These are phyloP conservation scores for Daldinia concentrica DNA, from an alignment of 495 filamentous ascomycete genomes.

Conservation along the genomic window DNA sequence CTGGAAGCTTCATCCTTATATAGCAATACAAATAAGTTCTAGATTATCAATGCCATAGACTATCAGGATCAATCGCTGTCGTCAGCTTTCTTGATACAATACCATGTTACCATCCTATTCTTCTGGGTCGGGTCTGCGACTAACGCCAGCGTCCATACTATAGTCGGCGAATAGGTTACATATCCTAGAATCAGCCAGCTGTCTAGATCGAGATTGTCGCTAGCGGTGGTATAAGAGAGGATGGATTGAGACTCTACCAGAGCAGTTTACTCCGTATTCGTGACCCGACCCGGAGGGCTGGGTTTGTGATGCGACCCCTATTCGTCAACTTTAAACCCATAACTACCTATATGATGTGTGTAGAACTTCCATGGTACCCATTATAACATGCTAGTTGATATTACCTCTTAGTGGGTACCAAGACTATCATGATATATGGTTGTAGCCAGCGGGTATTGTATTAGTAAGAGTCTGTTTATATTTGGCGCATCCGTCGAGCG, in stretches of 20 bases:
- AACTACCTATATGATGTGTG: neutral
- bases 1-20: neutral
- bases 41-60: neutral
- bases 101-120: neutral
- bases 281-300: slow-evolving; percentile 15
- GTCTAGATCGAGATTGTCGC: slow-evolving; percentile 2
- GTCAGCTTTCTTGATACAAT: neutral
- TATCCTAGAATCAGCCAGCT: neutral
- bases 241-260: neutral
- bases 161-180: neutral
- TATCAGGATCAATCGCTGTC: neutral
- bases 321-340: slow-evolving; percentile 1
- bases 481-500: neutral
- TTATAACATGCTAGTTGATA: slow-evolving; percentile 3
- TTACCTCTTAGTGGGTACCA: neutral
- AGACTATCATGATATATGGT: neutral
- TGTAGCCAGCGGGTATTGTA: neutral
- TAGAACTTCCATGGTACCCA: neutral
- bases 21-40: neutral
- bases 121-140: neutral
- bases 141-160: slow-evolving; percentile 2
- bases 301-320: neutral
- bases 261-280: slow-evolving; percentile 1
- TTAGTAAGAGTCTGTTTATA: neutral
- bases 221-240: neutral